Base-by-base conservation (phyloP, 2,329 filamentous ascomycete genomes). In the Stagonosporopsis chrysanthemi region DNA sequence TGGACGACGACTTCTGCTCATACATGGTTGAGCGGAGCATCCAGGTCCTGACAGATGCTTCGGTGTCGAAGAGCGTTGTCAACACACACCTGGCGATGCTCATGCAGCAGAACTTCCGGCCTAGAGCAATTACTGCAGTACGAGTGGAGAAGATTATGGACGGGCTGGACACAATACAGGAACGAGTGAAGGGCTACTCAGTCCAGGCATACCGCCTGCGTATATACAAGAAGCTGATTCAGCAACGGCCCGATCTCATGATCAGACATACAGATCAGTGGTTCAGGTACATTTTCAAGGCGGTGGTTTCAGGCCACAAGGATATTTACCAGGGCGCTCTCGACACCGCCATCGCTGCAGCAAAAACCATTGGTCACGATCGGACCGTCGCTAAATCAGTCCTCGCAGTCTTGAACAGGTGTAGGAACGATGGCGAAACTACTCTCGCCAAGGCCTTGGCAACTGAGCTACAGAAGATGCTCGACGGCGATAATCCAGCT, bases 1-100 rank as follows among this genome's bases (percentile, higher is more conserved):
- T 98, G 39, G 83, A 90, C 12, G 86, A 88, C 52, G 92, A 97
- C 26, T 96, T 97, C 72, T 88, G 87, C 50, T 76, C 86, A 15
- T 95, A 91, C 72, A 82, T 97, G 50, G 78, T 97, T 36, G 93
- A 98, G 55, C 88, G 93, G 62, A 88, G 89, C 49, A 90, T 96
- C 59, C 84, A 84, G 44, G 86, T 86, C 9, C 86, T 97, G 49
- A 85, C 90, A 66, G 88, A 94, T 58, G 73, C 82, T 3, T 80
- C 83, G 4, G 80, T 86, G 15, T 86, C 92, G 0, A 98, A 98
- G 68, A 88, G 91, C 15, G 81, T 96, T 9, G 82, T 90, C 28
- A 90, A 90, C 33, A 88, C 90, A 64, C 84, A 96, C 65, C 88
- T 97, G 81, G 89, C 92, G 61, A 83, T 96, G 6, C 81, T 97